Evolutionary conservation across 2,329 filamentous ascomycete genomes (phyloP).

Genomic region (Aspergillus sp.): DNA sequence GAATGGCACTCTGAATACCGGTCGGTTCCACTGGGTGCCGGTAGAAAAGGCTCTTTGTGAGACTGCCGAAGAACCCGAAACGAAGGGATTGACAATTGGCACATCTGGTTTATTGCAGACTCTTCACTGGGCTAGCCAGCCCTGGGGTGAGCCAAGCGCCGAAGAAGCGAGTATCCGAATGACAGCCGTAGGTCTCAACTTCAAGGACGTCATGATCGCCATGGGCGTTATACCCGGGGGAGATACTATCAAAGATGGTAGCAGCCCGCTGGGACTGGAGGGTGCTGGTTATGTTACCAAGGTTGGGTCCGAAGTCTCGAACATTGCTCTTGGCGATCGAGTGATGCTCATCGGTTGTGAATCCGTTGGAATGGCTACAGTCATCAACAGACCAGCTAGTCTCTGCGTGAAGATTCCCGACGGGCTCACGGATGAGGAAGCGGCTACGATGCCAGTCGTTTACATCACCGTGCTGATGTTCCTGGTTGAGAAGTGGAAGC

Average conservation of each 20-base stretch:
- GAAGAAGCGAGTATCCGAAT: constrained; percentile 32
- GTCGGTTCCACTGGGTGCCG: neutral
- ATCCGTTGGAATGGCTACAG: neutral
- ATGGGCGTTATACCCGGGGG: constrained; percentile 20
- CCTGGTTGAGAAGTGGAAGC: neutral
- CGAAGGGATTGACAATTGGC: neutral
- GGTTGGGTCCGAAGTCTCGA: neutral
- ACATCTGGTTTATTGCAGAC: neutral
- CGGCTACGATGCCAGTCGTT: neutral
- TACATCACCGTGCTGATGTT: neutral
- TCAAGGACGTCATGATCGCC: constrained; percentile 27
- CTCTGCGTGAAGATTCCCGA: neutral
- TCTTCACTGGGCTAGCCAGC: neutral
- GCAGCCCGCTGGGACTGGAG: neutral
- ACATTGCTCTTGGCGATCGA: neutral
- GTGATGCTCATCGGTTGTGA: neutral
- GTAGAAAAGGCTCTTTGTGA: neutral
- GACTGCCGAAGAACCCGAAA: neutral
- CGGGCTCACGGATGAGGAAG: neutral
- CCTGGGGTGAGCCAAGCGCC: neutral
- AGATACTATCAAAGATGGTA: neutral
- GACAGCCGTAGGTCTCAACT: constrained; percentile 30
- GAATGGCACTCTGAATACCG: neutral
- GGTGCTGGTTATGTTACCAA: neutral
- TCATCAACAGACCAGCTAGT: neutral